Evolutionary conservation across 352 stramenopile species (phyloP), one percentile per base, ranked within the genome.

Genomic region (Phytophthora hibernalis): DNA sequence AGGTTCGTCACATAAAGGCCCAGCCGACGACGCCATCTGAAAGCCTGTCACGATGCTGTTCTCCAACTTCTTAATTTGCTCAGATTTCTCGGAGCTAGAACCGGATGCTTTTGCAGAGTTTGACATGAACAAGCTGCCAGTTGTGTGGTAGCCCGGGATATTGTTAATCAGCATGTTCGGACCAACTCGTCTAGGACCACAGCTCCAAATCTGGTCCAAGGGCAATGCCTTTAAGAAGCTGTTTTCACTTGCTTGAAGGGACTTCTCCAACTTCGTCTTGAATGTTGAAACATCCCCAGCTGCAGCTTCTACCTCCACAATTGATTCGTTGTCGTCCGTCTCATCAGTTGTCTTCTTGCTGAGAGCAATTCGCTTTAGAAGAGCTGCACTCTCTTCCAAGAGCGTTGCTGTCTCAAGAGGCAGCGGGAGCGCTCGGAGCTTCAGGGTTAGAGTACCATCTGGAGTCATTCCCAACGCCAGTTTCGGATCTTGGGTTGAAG

Each of bases 1-100:
- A 3, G 91, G 91, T 65, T 98, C 95, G 28, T 93, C 87, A 45
- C 89, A 97, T 21, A 98, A 66, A 9, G 94, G 94, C 47, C 95
- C 95, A 21, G 87, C 80, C 2, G 77, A 68, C 5, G 89, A 80
- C 3, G 89, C 81, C 68, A 95, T 85, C 62, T 96, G 87, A 31
- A 96, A 96, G 5, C 90, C 87, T 12, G 85, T 95, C 37, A 94
- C 74, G 16, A 95, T 82, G 54, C 83, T 92, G 57, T 89, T 93
- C 66, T 95, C 80, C 35, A 96, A 54, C 57, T 89, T 90, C 15
- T 70, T 74, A 28, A 93, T 67, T 49, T 65, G 35, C 18, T 80
- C 54, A 2, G 43, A 35, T 49, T 79, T 71, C 15, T 70, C 70
- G 5, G 71, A 54, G 6, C 22, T n/a, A 10, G 37, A 22, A 2